phyloP scores from a whole-genome alignment of 2,329 filamentous ascomycete genomes.

The Xylogone sp. region DNA sequence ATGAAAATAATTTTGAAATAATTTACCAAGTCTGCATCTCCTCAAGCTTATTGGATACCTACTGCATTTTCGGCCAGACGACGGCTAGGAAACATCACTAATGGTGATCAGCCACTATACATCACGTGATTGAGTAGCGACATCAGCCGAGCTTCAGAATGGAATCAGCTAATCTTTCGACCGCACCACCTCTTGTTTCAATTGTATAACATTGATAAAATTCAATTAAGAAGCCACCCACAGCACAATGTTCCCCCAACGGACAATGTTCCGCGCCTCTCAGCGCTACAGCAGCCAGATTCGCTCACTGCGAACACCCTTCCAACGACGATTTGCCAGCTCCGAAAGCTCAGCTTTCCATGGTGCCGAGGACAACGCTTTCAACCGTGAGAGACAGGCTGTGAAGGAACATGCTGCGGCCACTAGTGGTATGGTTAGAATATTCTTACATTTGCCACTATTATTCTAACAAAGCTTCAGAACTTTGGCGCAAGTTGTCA shows the following conservation, averaged over 20 bases:
- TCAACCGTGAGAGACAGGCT: slow-evolving; percentile 86
- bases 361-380: slow-evolving; percentile 76
- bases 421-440: slow-evolving; percentile 66
- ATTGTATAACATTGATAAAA: background rate
- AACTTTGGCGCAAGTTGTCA: slow-evolving; percentile 93
- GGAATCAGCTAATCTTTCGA: background rate
- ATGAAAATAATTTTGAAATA: no score
- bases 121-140: slow-evolving; percentile 2
- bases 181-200: background rate
- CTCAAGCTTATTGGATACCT: no score
- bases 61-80: background rate
- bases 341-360: slow-evolving; percentile 50
- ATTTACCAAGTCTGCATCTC: no score
- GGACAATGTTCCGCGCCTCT: slow-evolving; percentile 55
- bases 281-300: slow-evolving; percentile 61
- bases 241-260: slow-evolving; percentile 60
- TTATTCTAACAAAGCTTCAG: slow-evolving; percentile 47
- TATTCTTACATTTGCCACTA: background rate
- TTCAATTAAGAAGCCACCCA: slow-evolving; percentile 21
- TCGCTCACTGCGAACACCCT: slow-evolving; percentile 48
- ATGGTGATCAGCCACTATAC: no score
- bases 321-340: slow-evolving; percentile 71
- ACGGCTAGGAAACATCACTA: background rate
- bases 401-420: slow-evolving; percentile 86
- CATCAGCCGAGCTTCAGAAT: background rate